Evolutionary conservation across 2,329 filamentous ascomycete genomes (phyloP).

Genomic region (Stromatinia cepivora): DNA sequence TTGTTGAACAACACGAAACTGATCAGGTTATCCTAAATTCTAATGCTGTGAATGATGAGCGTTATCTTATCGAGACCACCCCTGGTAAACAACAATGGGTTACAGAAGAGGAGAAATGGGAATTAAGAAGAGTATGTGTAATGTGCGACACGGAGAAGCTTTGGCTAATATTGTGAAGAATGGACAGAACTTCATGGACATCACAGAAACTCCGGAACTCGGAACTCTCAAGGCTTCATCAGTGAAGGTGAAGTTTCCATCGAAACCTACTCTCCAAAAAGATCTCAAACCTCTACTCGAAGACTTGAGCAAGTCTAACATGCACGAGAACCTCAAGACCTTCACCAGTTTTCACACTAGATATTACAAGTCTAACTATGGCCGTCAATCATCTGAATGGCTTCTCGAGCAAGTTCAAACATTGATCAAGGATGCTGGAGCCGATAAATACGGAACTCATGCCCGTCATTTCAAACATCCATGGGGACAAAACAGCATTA

Average conservation of each 20-base stretch:
- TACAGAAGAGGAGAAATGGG: constrained; percentile 94
- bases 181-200: constrained; percentile 90
- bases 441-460: constrained; percentile 62
- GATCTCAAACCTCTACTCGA: constrained; percentile 66
- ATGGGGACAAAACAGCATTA: constrained; percentile 89
- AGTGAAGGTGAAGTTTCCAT: constrained; percentile 62
- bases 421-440: constrained; percentile 70
- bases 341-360: constrained; percentile 79
- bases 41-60: constrained; percentile 46
- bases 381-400: constrained; percentile 85
- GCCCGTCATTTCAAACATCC: constrained; percentile 75
- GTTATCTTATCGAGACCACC: constrained; percentile 79
- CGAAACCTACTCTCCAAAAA: constrained; percentile 63
- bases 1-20: constrained; percentile 53
- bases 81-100: constrained; percentile 84
- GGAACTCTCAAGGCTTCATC: constrained; percentile 48
- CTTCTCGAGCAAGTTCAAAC: constrained; percentile 72
- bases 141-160: background rate
- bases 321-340: constrained; percentile 75
- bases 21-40: constrained; percentile 52
- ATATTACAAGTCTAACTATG: constrained; percentile 78
- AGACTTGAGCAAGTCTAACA: constrained; percentile 71
- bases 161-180: constrained; percentile 54
- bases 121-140: constrained; percentile 70
- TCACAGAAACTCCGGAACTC: constrained; percentile 72